phyloP scores from a whole-genome alignment of 2,329 filamentous ascomycete genomes.

The Pezicula radicicola region DNA sequence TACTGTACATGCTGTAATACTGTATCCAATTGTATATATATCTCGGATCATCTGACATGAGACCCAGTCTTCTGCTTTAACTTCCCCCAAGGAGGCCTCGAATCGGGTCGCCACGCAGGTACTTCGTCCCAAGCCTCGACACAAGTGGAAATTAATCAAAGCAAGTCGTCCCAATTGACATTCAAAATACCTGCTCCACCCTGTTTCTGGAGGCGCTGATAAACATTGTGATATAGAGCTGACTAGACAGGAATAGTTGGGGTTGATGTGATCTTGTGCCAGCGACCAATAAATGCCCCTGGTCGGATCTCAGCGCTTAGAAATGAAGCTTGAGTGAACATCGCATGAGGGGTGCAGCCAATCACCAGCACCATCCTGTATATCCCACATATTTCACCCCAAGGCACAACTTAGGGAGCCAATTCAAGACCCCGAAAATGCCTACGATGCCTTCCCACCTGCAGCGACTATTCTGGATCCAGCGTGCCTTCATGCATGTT shows the following conservation, averaged over 20 bases:
- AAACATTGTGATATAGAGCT: not conserved
- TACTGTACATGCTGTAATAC: too few relatives aligned
- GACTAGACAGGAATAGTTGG: not conserved
- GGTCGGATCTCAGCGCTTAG: not conserved
- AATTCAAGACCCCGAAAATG: not conserved
- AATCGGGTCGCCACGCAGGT: not conserved
- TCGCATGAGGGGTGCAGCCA: not conserved
- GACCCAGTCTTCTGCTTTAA: too few relatives aligned
- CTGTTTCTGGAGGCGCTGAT: conserved; percentile 1
- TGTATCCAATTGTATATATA: too few relatives aligned
- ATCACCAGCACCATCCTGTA: not conserved
- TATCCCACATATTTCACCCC: not conserved
- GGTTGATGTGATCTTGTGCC: not conserved
- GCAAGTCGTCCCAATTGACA: not conserved
- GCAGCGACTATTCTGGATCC: not conserved
- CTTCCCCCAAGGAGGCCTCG: not conserved
- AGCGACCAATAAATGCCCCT: not conserved
- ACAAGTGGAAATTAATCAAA: not conserved
- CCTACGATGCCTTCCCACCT: not conserved
- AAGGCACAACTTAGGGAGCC: not conserved
- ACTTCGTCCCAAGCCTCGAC: not conserved
- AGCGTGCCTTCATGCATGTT: conserved; percentile 1
- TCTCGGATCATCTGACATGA: too few relatives aligned
- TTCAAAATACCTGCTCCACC: not conserved
- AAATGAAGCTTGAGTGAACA: not conserved